Base-by-base conservation (phyloP, 2,329 filamentous ascomycete genomes). In the Stagonosporopsis cucurbitacearum region DNA sequence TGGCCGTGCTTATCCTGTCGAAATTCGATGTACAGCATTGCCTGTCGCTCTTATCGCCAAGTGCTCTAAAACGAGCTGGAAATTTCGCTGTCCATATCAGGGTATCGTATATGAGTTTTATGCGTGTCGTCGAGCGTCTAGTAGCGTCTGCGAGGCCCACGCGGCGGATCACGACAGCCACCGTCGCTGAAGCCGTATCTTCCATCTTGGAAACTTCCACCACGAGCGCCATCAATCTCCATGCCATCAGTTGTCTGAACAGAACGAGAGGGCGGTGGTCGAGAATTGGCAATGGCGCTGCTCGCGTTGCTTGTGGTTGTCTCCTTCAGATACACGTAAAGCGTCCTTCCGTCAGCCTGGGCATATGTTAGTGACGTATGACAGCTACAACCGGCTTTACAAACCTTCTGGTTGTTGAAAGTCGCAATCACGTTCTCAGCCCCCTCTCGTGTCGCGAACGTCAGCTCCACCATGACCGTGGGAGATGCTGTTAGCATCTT, bases 391-490 rank as follows among this genome's bases (percentile, higher is more conserved):
- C 3, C 35, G 35, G 35, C 17, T 20, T 19, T 28, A 76, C 86
- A 64, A 72, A 91, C 90, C 70, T 86, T 91, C 78, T 92, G 88
- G 71, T 89, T 87, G 75, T 95, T 88, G 75, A 94, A 94, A 3
- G 83, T 90, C 55, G 84, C 81, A 67, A 94, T 88, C 17, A 92
- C 88, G 35, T 83, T 84, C 65, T 94, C 87, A 3, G 89, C 91
- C 35, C 88, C 89, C 59, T 89, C 86, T 65, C 84, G 86, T 55
- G 86, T 87, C 60, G 86, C 82, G 69, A 94, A 92, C 4, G 88
- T 81, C 70, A 95, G 86, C 77, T 95, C 91, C 20, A 88, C 89
- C 68, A 92, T 87, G 47, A 95, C 86, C 4, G 88, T 87, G 0
- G 91, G 91, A 25, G 79, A 78, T 4, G 86, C 82, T 70, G 88